phyloP scores from a whole-genome alignment of 2,329 filamentous ascomycete species.

The Cadophora malorum region DNA sequence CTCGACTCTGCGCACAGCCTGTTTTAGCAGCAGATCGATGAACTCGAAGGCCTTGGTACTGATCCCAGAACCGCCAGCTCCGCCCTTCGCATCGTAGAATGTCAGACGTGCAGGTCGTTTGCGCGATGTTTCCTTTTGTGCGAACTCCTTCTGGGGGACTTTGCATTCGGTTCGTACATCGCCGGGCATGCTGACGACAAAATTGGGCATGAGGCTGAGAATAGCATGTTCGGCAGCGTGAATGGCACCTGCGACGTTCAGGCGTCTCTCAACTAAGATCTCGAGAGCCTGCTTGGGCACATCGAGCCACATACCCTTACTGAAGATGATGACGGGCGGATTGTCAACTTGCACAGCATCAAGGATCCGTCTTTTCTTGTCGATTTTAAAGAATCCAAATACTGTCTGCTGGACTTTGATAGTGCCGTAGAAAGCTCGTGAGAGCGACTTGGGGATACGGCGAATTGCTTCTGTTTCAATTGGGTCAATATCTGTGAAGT shows the following conservation, averaged over 20 bases:
- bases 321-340: slow-evolving; percentile 82
- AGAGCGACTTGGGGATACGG: slow-evolving; percentile 65
- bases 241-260: slow-evolving; percentile 88
- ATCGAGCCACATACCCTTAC: slow-evolving; percentile 95
- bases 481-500: slow-evolving; percentile 93
- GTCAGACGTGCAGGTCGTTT: slow-evolving; percentile 89
- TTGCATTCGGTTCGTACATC: slow-evolving; percentile 97
- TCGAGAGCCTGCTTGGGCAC: slow-evolving; percentile 80
- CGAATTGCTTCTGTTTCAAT: slow-evolving; percentile 90
- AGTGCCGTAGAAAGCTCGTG: slow-evolving; percentile 80
- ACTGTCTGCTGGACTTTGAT: slow-evolving; percentile 89
- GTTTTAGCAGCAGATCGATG: slow-evolving; percentile 76
- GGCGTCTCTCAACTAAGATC: slow-evolving; percentile 72
- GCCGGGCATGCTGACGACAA: slow-evolving; percentile 86
- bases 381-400: slow-evolving; percentile 98
- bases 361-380: slow-evolving; percentile 81
- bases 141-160: slow-evolving; percentile 84
- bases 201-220: slow-evolving; percentile 85
- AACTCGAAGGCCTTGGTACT: slow-evolving; percentile 95
- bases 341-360: slow-evolving; percentile 95
- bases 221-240: slow-evolving; percentile 95
- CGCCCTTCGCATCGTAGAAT: slow-evolving; percentile 95
- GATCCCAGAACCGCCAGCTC: slow-evolving; percentile 81
- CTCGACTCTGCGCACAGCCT: slow-evolving; percentile 79
- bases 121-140: slow-evolving; percentile 68